A percentile compares a stretch with the other conserved stretches of the same genome.
phyloP scores from a whole-genome alignment of 1,284 basidiomycete species.

The Melampsora abietis-canadensis region DNA sequence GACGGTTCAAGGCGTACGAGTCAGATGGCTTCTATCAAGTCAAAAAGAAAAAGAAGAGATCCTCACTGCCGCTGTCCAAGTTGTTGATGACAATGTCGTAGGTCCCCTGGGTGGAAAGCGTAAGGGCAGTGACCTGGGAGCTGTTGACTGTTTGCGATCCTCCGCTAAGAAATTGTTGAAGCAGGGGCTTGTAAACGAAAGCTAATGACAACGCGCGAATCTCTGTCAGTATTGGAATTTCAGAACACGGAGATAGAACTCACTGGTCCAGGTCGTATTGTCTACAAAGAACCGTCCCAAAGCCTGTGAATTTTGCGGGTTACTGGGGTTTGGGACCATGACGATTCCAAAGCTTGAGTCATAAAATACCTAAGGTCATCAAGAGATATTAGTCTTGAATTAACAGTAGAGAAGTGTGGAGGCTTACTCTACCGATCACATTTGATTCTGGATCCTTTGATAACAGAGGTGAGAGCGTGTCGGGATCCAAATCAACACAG shows the following conservation, averaged over 20 bases:
- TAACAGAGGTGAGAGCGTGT: slow-evolving; percentile 4
- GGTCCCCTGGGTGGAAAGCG: slow-evolving; percentile 36
- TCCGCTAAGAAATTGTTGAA: not conserved
- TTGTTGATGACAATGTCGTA: slow-evolving; percentile 53
- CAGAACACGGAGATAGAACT: not conserved
- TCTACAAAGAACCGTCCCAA: slow-evolving; percentile 40
- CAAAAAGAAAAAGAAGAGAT: not conserved
- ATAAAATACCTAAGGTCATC: slow-evolving; percentile 17
- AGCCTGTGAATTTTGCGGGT: slow-evolving; percentile 1
- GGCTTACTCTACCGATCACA: slow-evolving; percentile 18
- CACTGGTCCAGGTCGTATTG: slow-evolving; percentile 34
- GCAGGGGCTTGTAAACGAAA: not conserved
- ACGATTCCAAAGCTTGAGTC: slow-evolving; percentile 29
- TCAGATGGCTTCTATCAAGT: not conserved
- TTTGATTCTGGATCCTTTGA: not conserved
- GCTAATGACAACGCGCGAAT: not conserved
- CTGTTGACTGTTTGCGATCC: slow-evolving; percentile 3
- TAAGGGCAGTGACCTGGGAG: not conserved
- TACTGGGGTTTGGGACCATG: slow-evolving; percentile 2
- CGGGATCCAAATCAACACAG: slow-evolving; percentile 24
- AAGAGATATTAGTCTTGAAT: not conserved
- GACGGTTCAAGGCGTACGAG: not conserved
- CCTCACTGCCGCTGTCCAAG: slow-evolving; percentile 45
- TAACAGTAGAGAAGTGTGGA: not conserved
- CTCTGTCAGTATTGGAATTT: too few relatives aligned